These are phyloP conservation scores for Aspergillus puulaauensis DNA, from an alignment of 2,329 filamentous ascomycete genomes.

Conservation along the genomic window DNA sequence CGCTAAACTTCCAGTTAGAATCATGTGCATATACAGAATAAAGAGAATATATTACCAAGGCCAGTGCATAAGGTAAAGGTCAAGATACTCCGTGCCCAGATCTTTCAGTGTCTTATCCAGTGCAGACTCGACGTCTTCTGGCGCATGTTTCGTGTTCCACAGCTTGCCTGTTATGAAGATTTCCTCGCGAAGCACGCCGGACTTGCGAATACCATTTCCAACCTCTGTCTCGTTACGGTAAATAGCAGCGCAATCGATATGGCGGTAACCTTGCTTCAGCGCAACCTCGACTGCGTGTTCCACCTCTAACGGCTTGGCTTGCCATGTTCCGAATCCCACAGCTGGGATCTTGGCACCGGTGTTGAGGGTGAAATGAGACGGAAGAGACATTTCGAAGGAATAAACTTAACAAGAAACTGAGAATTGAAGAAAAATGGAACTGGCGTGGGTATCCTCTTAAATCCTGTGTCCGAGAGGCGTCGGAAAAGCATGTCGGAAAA, in stretches of 20 bases:
- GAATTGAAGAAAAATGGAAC: neutral
- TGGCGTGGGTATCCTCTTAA: constrained; percentile 1
- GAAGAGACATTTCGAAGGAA: constrained; percentile 12
- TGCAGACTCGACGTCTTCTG: constrained; percentile 62
- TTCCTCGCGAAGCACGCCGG: constrained; percentile 63
- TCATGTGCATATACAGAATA: no score
- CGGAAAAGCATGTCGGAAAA: constrained; percentile 12
- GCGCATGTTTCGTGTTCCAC: constrained; percentile 70
- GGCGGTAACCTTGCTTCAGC: constrained; percentile 63
- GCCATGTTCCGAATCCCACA: constrained; percentile 77
- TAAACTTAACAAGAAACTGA: no score
- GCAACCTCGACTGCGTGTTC: constrained; percentile 69
- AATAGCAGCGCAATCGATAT: constrained; percentile 53
- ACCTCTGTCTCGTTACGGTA: constrained; percentile 76
- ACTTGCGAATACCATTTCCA: constrained; percentile 63
- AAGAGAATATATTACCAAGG: constrained; percentile 21
- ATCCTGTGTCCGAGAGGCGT: neutral
- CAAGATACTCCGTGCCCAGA: constrained; percentile 65
- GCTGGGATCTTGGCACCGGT: constrained; percentile 46
- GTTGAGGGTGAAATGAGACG: constrained; percentile 25
- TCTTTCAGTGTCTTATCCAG: constrained; percentile 60
- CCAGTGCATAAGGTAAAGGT: constrained; percentile 68
- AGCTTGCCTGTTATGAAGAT: constrained; percentile 80
- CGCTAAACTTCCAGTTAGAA: constrained; percentile 5
- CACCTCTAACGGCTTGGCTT: constrained; percentile 69